phyloP scores from a whole-genome alignment of 2,329 filamentous ascomycete species.

The Ceratocystis destructans region DNA sequence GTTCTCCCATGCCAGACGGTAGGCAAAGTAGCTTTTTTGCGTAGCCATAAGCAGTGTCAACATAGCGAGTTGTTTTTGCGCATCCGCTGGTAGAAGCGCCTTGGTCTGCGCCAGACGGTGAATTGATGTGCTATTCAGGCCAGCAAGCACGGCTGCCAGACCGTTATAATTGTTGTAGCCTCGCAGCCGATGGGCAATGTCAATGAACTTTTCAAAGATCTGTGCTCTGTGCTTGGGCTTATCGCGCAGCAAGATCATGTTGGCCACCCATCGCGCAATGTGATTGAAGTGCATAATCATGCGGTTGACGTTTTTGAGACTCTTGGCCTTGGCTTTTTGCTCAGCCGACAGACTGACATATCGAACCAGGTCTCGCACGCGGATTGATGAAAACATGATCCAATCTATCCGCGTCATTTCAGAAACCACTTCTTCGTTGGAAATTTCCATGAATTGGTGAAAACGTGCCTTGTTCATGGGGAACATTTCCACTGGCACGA shows the following conservation, averaged over 20 bases:
- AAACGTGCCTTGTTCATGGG: slow-evolving; percentile 75
- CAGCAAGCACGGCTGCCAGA: slow-evolving; percentile 82
- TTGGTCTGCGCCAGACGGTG: slow-evolving; percentile 71
- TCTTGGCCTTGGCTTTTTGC: slow-evolving; percentile 61
- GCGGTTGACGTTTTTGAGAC: slow-evolving; percentile 74
- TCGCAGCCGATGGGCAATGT: slow-evolving; percentile 69
- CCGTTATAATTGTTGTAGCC: slow-evolving; percentile 96
- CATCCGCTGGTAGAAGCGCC: slow-evolving; percentile 54
- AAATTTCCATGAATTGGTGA: slow-evolving; percentile 75
- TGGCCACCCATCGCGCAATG: slow-evolving; percentile 66
- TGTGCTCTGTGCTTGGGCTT: slow-evolving; percentile 89
- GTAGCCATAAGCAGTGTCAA: slow-evolving; percentile 86
- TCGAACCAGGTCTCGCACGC: slow-evolving; percentile 81
- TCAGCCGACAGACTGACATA: slow-evolving; percentile 66
- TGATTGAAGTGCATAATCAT: slow-evolving; percentile 93
- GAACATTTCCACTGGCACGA: slow-evolving; percentile 56
- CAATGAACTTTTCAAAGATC: slow-evolving; percentile 93
- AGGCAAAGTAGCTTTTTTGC: slow-evolving; percentile 83
- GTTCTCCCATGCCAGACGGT: slow-evolving; percentile 96
- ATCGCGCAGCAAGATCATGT: slow-evolving; percentile 75
- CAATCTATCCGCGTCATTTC: slow-evolving; percentile 94
- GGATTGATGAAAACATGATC: slow-evolving; percentile 94
- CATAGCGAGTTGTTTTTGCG: slow-evolving; percentile 74
- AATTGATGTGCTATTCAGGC: slow-evolving; percentile 77
- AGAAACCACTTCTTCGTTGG: slow-evolving; percentile 72